phyloP scores from a whole-genome alignment of 345 rosid genomes.

The Schrenkiella parvula region DNA sequence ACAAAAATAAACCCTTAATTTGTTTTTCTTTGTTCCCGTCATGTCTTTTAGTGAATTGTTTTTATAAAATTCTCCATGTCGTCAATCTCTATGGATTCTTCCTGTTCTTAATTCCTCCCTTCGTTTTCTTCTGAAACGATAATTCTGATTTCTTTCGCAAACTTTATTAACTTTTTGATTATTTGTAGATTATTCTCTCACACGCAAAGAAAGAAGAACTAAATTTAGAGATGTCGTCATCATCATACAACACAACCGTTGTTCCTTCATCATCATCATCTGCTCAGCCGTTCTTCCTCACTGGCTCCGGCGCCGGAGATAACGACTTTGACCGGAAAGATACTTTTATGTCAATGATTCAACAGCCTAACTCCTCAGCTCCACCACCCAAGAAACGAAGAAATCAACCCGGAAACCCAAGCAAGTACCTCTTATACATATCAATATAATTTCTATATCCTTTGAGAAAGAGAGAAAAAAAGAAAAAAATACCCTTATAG shows the following conservation, averaged over 20 bases:
- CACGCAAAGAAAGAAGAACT: conserved; percentile 30
- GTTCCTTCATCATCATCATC: conserved; percentile 34
- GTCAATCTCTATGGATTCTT: conserved; percentile 37
- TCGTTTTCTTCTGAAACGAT: conserved; percentile 33
- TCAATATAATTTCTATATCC: too few relatives aligned
- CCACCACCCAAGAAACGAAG: conserved; percentile 64
- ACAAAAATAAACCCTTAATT: conserved; percentile 11
- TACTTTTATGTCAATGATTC: conserved; percentile 45
- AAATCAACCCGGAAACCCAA: conserved; percentile 79
- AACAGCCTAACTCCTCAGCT: conserved; percentile 37
- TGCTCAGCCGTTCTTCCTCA: conserved; percentile 32
- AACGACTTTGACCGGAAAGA: conserved; percentile 41
- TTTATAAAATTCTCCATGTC: conserved; percentile 33
- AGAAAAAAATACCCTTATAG: neutral
- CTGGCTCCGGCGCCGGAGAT: conserved; percentile 33
- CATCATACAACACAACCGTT: conserved; percentile 34
- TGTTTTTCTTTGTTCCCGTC: conserved; percentile 22
- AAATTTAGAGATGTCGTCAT: conserved; percentile 48
- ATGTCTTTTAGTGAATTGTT: conserved; percentile 36
- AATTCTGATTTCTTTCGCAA: conserved; percentile 2
- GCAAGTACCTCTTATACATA: conserved; percentile 60
- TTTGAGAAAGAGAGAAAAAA: neutral
- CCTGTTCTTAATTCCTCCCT: conserved; percentile 29
- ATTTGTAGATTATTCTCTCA: conserved; percentile 27
- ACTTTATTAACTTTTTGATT: neutral